Percentiles rank a stretch among this genome's conserved stretches.
These are phyloP conservation scores for Plasmopara viticola DNA, from an alignment of 352 stramenopile genomes.

Conservation along the genomic window DNA sequence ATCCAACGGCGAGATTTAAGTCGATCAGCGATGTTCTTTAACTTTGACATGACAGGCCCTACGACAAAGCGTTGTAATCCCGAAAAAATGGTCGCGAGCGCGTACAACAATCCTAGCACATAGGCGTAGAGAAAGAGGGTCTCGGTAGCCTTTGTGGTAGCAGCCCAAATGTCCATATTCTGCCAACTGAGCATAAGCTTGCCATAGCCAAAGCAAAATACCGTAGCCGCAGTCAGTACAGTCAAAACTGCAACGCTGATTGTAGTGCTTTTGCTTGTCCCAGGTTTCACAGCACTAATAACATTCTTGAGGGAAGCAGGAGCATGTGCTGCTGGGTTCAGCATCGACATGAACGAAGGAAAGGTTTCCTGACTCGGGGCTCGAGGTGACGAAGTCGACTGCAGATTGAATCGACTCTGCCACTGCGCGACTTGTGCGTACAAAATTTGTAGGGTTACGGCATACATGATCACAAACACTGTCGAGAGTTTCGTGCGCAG, in stretches of 20 bases:
- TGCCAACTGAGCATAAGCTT: slow-evolving; percentile 5
- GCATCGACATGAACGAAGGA: slow-evolving; percentile 50
- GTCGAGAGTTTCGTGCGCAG: slow-evolving; percentile 40
- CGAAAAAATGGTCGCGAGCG: slow-evolving; percentile 31
- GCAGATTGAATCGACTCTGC: slow-evolving; percentile 57
- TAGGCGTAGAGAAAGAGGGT: slow-evolving; percentile 44
- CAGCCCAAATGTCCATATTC: slow-evolving; percentile 1
- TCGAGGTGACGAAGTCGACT: slow-evolving; percentile 18
- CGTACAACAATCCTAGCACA: slow-evolving; percentile 52
- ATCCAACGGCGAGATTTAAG: slow-evolving; percentile 44
- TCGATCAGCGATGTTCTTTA: slow-evolving; percentile 18
- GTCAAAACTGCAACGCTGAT: slow-evolving; percentile 9
- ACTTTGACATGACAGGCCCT: slow-evolving; percentile 23
- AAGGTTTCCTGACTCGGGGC: slow-evolving; percentile 31
- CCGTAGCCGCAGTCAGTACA: slow-evolving; percentile 5
- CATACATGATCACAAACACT: slow-evolving; percentile 59
- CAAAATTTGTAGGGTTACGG: slow-evolving; percentile 58
- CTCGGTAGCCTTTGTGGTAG: slow-evolving; percentile 16
- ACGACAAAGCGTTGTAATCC: slow-evolving; percentile 33
- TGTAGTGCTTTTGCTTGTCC: slow-evolving; percentile 6
- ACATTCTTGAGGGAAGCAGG: slow-evolving; percentile 16
- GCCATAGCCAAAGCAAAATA: slow-evolving; percentile 16
- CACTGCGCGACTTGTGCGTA: slow-evolving; percentile 55
- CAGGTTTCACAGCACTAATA: slow-evolving; percentile 7
- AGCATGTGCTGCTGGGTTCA: slow-evolving; percentile 45